phyloP scores from a whole-genome alignment of 176 grass and related monocot genomes.

The Urochloa ruziziensis region DNA sequence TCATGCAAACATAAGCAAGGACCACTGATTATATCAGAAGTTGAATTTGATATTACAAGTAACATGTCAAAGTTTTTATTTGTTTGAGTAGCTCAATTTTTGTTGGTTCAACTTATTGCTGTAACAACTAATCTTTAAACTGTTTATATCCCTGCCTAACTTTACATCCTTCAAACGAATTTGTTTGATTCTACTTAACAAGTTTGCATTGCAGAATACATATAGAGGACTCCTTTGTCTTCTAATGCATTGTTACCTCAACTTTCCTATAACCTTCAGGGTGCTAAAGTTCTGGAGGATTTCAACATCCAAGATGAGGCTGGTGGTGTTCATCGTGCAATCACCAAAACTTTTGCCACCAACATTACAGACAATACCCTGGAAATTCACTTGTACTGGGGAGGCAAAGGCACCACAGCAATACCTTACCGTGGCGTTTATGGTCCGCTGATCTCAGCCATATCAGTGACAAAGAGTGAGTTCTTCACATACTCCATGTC shows the following conservation, averaged over 20 bases:
- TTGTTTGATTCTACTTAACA: neutral
- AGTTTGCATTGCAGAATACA: neutral
- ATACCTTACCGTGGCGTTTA: conserved; percentile 70
- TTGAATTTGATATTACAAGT: neutral
- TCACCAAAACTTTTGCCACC: conserved; percentile 43
- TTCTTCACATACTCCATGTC: neutral
- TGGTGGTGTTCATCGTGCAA: conserved; percentile 42
- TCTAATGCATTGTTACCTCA: neutral
- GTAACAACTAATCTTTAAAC: neutral
- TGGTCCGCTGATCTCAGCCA: conserved; percentile 87
- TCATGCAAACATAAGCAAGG: neutral
- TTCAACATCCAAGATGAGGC: conserved; percentile 76
- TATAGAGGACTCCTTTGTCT: neutral
- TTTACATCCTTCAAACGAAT: neutral
- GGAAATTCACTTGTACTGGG: conserved; percentile 93
- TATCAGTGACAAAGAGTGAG: conserved; percentile 66
- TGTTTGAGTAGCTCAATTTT: neutral
- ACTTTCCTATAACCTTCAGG: conserved; percentile 41
- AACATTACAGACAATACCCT: conserved; percentile 54
- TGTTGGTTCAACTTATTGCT: neutral
- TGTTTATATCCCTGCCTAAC: neutral
- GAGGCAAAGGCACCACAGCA: conserved; percentile 77
- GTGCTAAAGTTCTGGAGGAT: conserved; percentile 64
- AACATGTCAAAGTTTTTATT: neutral
- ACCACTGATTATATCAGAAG: neutral